Evolutionary conservation across 2,329 filamentous ascomycete species (phyloP), one percentile per base, ranked within the genome.

Genomic region (Raffaelea albimanens): DNA sequence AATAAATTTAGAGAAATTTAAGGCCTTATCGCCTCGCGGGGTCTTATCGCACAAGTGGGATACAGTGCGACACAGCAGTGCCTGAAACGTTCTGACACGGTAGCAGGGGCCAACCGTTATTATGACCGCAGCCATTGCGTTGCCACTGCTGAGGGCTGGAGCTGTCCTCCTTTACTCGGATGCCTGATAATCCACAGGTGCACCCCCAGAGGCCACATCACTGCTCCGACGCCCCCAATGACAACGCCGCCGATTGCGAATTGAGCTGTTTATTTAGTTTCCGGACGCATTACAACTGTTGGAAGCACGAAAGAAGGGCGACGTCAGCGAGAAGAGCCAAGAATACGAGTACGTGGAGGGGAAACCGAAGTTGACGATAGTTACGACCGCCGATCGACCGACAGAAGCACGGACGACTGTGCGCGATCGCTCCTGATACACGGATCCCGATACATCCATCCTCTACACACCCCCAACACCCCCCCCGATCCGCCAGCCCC

Each of bases 131-230:
- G 7, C 13, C 25, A 29, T 29, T 29, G 25, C 25, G 25, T 29
- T 29, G 25, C 25, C 25, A 7, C 25, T 19, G 22, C 19, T 40
- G 18, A 25, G 39, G 38, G 11, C 45, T 21, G 36, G 20, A 10
- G 16, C 14, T 31, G 36, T 29, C 40, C 45, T 47, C 45, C 45
- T 39, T 43, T 40, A n/a, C 45, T 4, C 39, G 20, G 45, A 31
- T 29, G 16, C 40, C 31, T 31, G 44, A 41, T 40, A 43, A 29
- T 39, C 45, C 10, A 21, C 20, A 18, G 22, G 43, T 29, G 29
- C 21, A 20, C 18, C 7, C 40, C 45, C 20, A 31, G 23, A 23
- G 38, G 21, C 13, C 20, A 11, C 9, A 34, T 11, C 10, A 23
- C 20, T 22, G 18, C 14, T 2, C 16, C 13, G 25, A 25, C 14